Conservation (phyloP, 495 filamentous ascomycete genomes). For the Penicillium ucsense region DNA sequence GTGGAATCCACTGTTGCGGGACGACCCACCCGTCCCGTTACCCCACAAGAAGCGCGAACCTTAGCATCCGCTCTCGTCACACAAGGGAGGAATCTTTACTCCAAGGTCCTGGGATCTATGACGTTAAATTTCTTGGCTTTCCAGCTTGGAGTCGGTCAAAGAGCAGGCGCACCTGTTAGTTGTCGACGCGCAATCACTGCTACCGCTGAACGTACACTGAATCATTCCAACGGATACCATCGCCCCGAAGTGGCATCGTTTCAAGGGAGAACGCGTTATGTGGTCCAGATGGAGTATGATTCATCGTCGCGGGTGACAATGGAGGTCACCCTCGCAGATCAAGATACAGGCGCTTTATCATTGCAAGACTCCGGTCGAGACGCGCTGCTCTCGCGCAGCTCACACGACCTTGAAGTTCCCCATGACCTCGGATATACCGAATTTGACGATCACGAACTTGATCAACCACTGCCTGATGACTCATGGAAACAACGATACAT, state of each 20-base stretch:
- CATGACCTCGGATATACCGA: conserved; percentile 20
- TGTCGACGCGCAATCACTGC: conserved; percentile 16
- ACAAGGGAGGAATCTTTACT: conserved; percentile 21
- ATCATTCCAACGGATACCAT: background rate
- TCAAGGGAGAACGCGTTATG: conserved; percentile 9
- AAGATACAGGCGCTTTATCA: conserved; percentile 10
- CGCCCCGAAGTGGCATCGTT: background rate
- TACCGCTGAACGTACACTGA: conserved; percentile 7
- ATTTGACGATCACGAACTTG: conserved; percentile 21
- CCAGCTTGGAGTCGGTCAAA: conserved; percentile 30
- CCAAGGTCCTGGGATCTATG: conserved; percentile 14
- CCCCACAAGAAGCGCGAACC: conserved; percentile 21
- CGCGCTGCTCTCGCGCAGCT: background rate
- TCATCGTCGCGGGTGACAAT: conserved; percentile 18
- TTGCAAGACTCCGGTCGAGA: conserved; percentile 1
- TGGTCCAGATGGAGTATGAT: conserved; percentile 23
- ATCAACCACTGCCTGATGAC: conserved; percentile 16
- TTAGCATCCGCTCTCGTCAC: conserved; percentile 26
- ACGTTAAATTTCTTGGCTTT: conserved; percentile 21
- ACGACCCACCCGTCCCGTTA: conserved; percentile 14
- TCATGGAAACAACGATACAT: conserved; percentile 38
- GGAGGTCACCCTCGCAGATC: conserved; percentile 21
- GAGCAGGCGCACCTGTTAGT: conserved; percentile 23
- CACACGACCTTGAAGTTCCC: background rate
- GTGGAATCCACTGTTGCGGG: conserved; percentile 22